Conservation (phyloP, 2,329 filamentous ascomycete genomes). For the Arthrobotrys entomopaga region DNA sequence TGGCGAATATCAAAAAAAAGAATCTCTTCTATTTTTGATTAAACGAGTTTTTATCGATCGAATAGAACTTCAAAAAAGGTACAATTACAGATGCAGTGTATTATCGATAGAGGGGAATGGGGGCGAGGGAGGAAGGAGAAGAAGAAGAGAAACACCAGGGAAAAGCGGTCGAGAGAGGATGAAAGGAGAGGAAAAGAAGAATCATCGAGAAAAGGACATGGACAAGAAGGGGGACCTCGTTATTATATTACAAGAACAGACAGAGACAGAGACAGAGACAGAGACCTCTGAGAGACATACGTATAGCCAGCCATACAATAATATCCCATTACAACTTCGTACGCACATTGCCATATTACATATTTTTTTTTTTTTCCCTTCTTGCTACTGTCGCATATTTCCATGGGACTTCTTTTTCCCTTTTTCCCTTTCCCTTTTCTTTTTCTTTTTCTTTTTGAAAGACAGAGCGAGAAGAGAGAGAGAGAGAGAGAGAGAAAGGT, state of each 20-base stretch:
- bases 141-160: conserved; percentile 1
- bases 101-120: conserved; percentile 4
- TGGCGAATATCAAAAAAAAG: too few relatives aligned
- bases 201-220: conserved; percentile 3
- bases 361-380: too few relatives aligned
- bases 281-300: too few relatives aligned
- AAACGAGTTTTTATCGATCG: too few relatives aligned
- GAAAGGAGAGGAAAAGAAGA: conserved; percentile 3
- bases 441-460: conserved; percentile 4
- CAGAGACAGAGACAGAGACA: too few relatives aligned
- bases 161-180: conserved; percentile 12
- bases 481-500: neutral
- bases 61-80: neutral
- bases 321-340: neutral
- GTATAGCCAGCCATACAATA: too few relatives aligned
- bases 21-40: too few relatives aligned
- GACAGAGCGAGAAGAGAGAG: too few relatives aligned
- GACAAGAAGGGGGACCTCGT: conserved; percentile 6
- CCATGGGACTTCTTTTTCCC: neutral
- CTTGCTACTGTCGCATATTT: too few relatives aligned
- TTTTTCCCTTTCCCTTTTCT: neutral
- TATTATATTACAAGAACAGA: conserved; percentile 5
- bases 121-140: conserved; percentile 12
- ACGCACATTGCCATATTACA: neutral
- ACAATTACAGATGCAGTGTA: neutral